These are phyloP conservation scores for Cercospora sp. DNA, from an alignment of 2,329 filamentous ascomycete genomes.

Conservation along the genomic window DNA sequence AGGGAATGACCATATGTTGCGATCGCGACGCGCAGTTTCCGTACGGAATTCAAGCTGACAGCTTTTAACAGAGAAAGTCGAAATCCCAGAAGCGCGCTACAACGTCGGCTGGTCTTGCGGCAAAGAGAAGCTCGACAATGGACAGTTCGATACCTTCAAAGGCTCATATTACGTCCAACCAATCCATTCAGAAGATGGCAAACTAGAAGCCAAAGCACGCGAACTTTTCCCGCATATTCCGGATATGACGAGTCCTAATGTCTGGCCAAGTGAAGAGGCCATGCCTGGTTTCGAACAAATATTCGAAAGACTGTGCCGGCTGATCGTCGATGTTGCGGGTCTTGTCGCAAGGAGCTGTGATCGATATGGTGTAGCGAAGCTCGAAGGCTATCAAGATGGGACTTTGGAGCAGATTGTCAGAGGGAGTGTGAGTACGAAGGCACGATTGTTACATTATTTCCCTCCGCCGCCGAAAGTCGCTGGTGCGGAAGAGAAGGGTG, in stretches of 20 bases:
- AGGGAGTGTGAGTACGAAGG: slow-evolving; percentile 85
- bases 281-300: slow-evolving; percentile 74
- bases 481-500: slow-evolving; percentile 47
- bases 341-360: slow-evolving; percentile 91
- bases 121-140: slow-evolving; percentile 77
- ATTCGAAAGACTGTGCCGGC: slow-evolving; percentile 71
- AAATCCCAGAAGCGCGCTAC: slow-evolving; percentile 57
- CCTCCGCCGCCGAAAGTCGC: slow-evolving; percentile 48
- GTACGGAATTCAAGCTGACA: neutral
- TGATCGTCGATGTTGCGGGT: slow-evolving; percentile 87
- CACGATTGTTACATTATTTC: slow-evolving; percentile 89
- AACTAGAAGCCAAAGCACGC: slow-evolving; percentile 59
- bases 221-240: slow-evolving; percentile 67
- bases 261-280: slow-evolving; percentile 72
- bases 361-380: slow-evolving; percentile 75
- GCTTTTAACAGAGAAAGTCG: slow-evolving; percentile 44
- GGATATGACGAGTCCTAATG: slow-evolving; percentile 85
- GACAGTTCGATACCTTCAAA: slow-evolving; percentile 76
- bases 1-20: too few species aligned
- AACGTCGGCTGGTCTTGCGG: slow-evolving; percentile 75
- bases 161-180: slow-evolving; percentile 79
- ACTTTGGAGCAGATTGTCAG: slow-evolving; percentile 87
- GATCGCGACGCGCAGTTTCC: too few species aligned
- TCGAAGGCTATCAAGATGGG: slow-evolving; percentile 70
- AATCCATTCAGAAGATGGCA: slow-evolving; percentile 54